phyloP scores from a whole-genome alignment of 768 basidiomycete genomes.

The Kwoniella dejecticola region DNA sequence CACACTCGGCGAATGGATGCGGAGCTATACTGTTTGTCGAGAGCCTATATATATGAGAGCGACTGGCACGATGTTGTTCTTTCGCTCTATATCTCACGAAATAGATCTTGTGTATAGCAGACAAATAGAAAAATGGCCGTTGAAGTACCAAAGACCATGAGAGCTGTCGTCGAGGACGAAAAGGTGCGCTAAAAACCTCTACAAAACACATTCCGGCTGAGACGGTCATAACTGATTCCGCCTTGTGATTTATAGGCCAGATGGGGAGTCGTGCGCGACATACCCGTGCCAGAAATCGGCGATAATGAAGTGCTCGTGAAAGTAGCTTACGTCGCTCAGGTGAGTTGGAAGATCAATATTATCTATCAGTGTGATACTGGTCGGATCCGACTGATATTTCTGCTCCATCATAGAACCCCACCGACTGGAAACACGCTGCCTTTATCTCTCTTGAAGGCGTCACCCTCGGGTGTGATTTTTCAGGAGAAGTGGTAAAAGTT shows the following conservation, averaged over 20 bases:
- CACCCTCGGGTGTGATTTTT: constrained; percentile 46
- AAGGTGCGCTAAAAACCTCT: constrained; percentile 18
- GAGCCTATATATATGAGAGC: too few relatives aligned
- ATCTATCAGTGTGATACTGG: background rate
- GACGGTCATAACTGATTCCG: too few relatives aligned
- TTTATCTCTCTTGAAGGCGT: constrained; percentile 23
- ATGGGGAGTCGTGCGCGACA: constrained; percentile 30
- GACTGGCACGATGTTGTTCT: too few relatives aligned
- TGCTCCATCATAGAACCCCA: constrained; percentile 29
- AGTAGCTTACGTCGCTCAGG: constrained; percentile 39
- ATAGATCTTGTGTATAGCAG: too few relatives aligned
- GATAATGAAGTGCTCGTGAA: constrained; percentile 47
- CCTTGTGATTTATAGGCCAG: constrained; percentile 23
- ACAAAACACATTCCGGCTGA: background rate
- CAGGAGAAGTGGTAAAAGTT: constrained; percentile 41
- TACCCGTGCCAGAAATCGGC: constrained; percentile 34
- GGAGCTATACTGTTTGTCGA: too few relatives aligned
- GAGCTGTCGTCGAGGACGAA: constrained; percentile 37
- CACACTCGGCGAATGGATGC: too few relatives aligned
- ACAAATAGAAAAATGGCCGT: constrained; percentile 16
- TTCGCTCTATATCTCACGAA: too few relatives aligned
- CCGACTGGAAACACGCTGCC: constrained; percentile 47
- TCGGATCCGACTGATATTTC: background rate
- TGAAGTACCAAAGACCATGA: constrained; percentile 37
- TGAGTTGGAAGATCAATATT: constrained; percentile 10